These are phyloP conservation scores for Nitzschia putrida DNA, from an alignment of 108 stramenopile species.

Conservation along the genomic window DNA sequence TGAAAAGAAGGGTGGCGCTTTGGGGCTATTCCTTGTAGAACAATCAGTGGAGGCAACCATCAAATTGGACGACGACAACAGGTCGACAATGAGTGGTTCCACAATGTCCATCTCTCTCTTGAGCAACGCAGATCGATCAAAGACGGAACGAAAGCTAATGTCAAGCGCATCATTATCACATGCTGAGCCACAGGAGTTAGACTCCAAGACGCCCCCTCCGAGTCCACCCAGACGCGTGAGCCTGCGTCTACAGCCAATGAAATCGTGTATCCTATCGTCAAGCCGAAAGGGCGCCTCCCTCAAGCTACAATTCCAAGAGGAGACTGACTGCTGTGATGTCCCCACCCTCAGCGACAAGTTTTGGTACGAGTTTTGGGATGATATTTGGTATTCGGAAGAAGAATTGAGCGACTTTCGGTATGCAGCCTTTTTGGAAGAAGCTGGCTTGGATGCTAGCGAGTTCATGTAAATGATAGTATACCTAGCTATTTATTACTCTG, in stretches of 20 bases:
- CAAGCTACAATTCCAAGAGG: background rate
- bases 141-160: constrained; percentile 20
- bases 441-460: constrained; percentile 31
- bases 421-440: constrained; percentile 34
- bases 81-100: constrained; percentile 12
- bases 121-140: constrained; percentile 26
- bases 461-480: constrained; percentile 11
- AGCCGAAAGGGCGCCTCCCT: too few species aligned
- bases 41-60: background rate
- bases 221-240: too few species aligned
- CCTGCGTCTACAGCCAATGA: background rate
- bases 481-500: too few species aligned
- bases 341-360: constrained; percentile 5
- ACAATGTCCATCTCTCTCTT: constrained; percentile 12
- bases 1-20: background rate
- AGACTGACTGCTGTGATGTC: constrained; percentile 1
- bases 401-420: constrained; percentile 30
- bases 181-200: too few species aligned
- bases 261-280: background rate
- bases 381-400: constrained; percentile 24
- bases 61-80: constrained; percentile 8
- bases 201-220: too few species aligned
- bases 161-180: background rate
- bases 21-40: constrained; percentile 6
- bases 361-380: constrained; percentile 15